These are phyloP conservation scores for Psophocarpus tetragonolobus DNA, from an alignment of 306 rosid species.

Conservation along the genomic window DNA sequence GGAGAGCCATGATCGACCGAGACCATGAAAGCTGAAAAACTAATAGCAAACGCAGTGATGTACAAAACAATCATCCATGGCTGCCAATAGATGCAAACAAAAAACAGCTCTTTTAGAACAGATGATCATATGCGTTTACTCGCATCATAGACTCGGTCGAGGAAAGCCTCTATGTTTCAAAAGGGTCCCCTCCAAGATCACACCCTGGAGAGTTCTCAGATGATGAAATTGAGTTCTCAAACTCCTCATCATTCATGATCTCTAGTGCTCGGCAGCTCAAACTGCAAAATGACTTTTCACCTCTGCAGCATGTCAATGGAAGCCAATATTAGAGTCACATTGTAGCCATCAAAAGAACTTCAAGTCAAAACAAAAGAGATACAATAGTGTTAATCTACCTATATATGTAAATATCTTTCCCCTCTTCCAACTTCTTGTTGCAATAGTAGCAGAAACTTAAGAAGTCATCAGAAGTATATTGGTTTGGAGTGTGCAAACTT, in stretches of 20 bases:
- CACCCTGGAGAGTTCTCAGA: slow-evolving; percentile 37
- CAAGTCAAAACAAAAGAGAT: slow-evolving; percentile 3
- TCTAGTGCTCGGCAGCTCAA: slow-evolving; percentile 62
- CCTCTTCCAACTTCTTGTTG: slow-evolving; percentile 76
- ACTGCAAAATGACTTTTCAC: slow-evolving; percentile 92
- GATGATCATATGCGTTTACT: slow-evolving; percentile 63
- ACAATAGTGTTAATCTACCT: slow-evolving; percentile 49
- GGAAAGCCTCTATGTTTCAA: slow-evolving; percentile 39
- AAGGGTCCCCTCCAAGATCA: slow-evolving; percentile 39
- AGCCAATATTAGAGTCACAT: neutral
- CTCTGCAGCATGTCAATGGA: slow-evolving; percentile 55
- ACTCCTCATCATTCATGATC: slow-evolving; percentile 74
- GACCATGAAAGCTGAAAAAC: slow-evolving; percentile 51
- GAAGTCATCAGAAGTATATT: slow-evolving; percentile 48
- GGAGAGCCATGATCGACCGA: slow-evolving; percentile 46
- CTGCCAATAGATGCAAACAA: slow-evolving; percentile 65
- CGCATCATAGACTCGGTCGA: slow-evolving; percentile 37
- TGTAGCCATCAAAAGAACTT: neutral
- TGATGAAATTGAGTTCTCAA: slow-evolving; percentile 44
- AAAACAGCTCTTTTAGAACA: slow-evolving; percentile 78
- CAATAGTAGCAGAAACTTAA: slow-evolving; percentile 73
- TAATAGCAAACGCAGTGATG: slow-evolving; percentile 59
- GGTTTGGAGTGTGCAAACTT: slow-evolving; percentile 32
- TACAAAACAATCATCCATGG: slow-evolving; percentile 97
- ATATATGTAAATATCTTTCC: slow-evolving; percentile 84